These are phyloP conservation scores for Asterophora parasitica DNA, from an alignment of 768 basidiomycete species.

Conservation along the genomic window DNA sequence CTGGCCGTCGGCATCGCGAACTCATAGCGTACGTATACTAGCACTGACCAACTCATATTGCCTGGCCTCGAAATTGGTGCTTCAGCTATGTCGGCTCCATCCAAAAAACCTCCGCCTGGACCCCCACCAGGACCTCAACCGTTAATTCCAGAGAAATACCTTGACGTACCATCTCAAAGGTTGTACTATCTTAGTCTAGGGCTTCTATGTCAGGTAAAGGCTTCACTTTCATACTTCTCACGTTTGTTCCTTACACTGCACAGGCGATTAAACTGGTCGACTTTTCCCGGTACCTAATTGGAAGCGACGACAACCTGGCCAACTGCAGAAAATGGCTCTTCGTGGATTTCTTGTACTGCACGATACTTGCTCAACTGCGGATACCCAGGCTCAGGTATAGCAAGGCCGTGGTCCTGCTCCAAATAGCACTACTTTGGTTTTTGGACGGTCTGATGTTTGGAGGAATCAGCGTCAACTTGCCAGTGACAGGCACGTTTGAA, in stretches of 20 bases:
- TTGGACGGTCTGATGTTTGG: constrained; percentile 71
- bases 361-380: constrained; percentile 54
- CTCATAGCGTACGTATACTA: not conserved
- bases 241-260: constrained; percentile 1
- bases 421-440: constrained; percentile 57
- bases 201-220: constrained; percentile 64
- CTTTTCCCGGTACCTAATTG: constrained; percentile 51
- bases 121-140: constrained; percentile 25
- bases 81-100: constrained; percentile 18
- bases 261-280: constrained; percentile 79
- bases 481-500: constrained; percentile 2
- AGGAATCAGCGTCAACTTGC: constrained; percentile 54
- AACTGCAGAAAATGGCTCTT: constrained; percentile 69
- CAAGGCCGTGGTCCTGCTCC: constrained; percentile 56
- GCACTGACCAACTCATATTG: not conserved
- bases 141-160: constrained; percentile 66
- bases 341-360: constrained; percentile 59
- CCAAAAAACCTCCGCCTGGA: constrained; percentile 6
- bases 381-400: constrained; percentile 73
- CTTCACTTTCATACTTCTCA: not conserved
- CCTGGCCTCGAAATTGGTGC: not conserved
- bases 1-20: too few relatives aligned
- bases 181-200: constrained; percentile 75
- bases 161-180: constrained; percentile 77
- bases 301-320: constrained; percentile 36